These are phyloP conservation scores for Fusarium mundagurra DNA, from an alignment of 2,329 filamentous ascomycete genomes.

Conservation along the genomic window DNA sequence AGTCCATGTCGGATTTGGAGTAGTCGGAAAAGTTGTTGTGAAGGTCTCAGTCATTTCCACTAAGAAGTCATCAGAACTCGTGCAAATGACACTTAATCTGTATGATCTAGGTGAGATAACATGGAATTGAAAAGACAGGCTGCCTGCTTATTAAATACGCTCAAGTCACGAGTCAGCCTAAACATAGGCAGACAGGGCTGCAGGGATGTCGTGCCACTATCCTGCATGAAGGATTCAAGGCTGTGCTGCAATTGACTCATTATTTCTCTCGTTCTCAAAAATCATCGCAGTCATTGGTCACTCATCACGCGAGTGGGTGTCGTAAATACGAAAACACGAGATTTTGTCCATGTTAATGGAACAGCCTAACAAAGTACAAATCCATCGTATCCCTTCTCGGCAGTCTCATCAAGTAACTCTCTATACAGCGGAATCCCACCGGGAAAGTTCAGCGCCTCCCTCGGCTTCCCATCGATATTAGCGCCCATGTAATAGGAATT, in stretches of 20 bases:
- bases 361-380: no score
- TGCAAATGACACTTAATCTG: background rate
- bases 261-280: background rate
- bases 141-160: background rate
- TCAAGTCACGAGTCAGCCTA: background rate
- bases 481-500: no score
- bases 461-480: background rate
- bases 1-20: background rate
- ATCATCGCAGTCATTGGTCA: background rate
- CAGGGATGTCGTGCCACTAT: background rate
- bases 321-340: background rate
- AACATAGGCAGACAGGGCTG: background rate
- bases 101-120: no score
- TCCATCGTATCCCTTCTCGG: background rate
- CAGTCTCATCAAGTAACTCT: background rate
- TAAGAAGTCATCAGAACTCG: fast-evolving
- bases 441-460: fast-evolving
- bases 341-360: background rate
- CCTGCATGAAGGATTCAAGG: background rate
- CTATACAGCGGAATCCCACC: no score
- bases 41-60: background rate
- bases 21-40: background rate
- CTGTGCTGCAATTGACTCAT: background rate
- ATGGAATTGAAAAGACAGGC: background rate
- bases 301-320: background rate